Evolutionary conservation across 2,329 filamentous ascomycete genomes (phyloP).

Genomic region (Ascochyta fabae): DNA sequence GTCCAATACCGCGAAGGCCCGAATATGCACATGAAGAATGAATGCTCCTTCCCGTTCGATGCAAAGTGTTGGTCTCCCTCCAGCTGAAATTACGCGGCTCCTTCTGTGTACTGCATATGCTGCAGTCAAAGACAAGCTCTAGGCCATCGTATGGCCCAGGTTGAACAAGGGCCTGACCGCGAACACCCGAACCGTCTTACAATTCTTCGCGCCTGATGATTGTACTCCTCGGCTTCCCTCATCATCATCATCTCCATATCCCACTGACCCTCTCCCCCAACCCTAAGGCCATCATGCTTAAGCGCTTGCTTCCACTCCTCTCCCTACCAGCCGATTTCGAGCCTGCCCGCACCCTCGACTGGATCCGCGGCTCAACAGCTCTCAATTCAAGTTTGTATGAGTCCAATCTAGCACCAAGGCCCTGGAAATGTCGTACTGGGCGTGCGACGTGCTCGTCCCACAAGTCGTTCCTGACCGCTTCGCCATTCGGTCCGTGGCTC

Average conservation of each 20-base stretch:
- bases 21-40: not conserved
- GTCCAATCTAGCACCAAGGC: conserved; percentile 31
- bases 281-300: conserved; percentile 34
- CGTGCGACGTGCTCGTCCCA: conserved; percentile 38
- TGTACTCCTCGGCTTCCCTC: not conserved
- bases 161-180: not conserved
- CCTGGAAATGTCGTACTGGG: conserved; percentile 33
- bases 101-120: not conserved
- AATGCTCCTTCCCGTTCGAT: not conserved
- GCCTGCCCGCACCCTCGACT: conserved; percentile 7
- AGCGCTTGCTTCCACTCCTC: conserved; percentile 31
- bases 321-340: conserved; percentile 18
- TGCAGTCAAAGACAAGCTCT: not conserved
- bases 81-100: not conserved
- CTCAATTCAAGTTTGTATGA: conserved; percentile 35
- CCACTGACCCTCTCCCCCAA: conserved; percentile 35
- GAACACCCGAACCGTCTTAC: not conserved
- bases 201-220: not conserved
- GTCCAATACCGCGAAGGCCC: not conserved
- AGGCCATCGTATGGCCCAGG: not conserved
- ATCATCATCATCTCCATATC: conserved; percentile 25
- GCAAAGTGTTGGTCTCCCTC: not conserved
- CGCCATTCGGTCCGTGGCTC: conserved; percentile 34
- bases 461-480: conserved; percentile 27
- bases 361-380: conserved; percentile 32